phyloP scores from a whole-genome alignment of 352 stramenopile species.

The Pythium aristosporum region DNA sequence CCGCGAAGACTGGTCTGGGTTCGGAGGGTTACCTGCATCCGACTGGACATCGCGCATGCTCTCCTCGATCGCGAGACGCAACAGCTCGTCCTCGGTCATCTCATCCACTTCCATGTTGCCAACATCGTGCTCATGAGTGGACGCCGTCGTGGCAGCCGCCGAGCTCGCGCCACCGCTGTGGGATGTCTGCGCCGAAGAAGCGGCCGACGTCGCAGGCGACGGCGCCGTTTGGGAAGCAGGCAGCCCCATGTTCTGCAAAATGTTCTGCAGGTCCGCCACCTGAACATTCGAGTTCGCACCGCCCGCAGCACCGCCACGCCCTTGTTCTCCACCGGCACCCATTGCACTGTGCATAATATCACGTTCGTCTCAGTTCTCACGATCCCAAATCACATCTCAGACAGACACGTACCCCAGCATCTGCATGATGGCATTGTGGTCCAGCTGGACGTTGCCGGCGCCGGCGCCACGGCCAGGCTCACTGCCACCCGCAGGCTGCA shows the following conservation, averaged over 20 bases:
- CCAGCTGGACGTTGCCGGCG: conserved; percentile 71
- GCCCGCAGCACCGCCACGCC: conserved; percentile 28
- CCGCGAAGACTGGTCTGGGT: conserved; percentile 30
- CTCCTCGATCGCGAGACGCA: conserved; percentile 84
- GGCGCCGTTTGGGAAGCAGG: conserved; percentile 61
- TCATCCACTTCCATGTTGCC: conserved; percentile 83
- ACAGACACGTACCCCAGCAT: conserved; percentile 67
- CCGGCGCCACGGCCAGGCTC: conserved; percentile 29
- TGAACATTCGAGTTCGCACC: conserved; percentile 53
- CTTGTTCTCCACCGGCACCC: conserved; percentile 67
- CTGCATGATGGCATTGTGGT: conserved; percentile 91
- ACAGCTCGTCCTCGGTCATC: conserved; percentile 84
- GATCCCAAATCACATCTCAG: background rate
- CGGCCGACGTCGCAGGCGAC: conserved; percentile 70
- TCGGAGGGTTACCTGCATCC: conserved; percentile 57
- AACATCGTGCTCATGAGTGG: conserved; percentile 76
- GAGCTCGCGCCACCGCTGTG: conserved; percentile 70
- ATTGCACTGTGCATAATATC: conserved; percentile 45
- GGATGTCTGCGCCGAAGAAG: conserved; percentile 73
- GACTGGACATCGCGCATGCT: conserved; percentile 80
- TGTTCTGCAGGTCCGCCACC: conserved; percentile 86
- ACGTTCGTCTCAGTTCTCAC: background rate
- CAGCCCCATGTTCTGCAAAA: conserved; percentile 87
- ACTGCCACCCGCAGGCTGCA: conserved; percentile 41
- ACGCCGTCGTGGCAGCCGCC: conserved; percentile 64